phyloP scores from a whole-genome alignment of 129 eudicot species.

The Gnaphalium uliginosum region DNA sequence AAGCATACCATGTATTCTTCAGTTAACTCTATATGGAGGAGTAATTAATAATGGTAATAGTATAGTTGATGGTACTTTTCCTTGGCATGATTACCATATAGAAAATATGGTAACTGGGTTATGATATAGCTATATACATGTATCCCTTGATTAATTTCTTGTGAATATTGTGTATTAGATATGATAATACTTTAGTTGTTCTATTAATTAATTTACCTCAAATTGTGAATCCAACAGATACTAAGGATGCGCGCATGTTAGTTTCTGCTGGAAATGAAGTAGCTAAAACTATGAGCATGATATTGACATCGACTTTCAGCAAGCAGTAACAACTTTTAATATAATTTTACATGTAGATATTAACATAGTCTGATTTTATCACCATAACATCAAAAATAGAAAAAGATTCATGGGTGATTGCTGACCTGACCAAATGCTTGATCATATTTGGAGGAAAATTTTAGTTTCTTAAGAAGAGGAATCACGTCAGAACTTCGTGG shows the following conservation, averaged over 20 bases:
- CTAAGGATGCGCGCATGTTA: neutral
- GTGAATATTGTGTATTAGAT: neutral
- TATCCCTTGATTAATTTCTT: neutral
- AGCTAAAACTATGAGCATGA: slow-evolving; percentile 1
- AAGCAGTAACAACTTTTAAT: slow-evolving; percentile 6
- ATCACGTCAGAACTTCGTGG: slow-evolving; percentile 82
- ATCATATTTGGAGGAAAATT: slow-evolving; percentile 44
- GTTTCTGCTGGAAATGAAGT: neutral
- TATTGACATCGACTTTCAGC: neutral
- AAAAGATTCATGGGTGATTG: slow-evolving; percentile 11
- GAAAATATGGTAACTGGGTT: neutral
- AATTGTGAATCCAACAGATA: neutral
- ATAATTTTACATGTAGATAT: neutral
- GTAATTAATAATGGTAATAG: neutral
- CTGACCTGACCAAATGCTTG: slow-evolving; percentile 88
- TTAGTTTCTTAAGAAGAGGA: slow-evolving; percentile 76
- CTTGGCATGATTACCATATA: neutral
- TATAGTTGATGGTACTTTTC: neutral
- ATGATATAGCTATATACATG: neutral
- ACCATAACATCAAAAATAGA: slow-evolving; percentile 8
- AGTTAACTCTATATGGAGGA: neutral
- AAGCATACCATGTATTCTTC: neutral
- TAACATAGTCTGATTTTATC: neutral
- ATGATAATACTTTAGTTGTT: neutral
- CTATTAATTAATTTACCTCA: neutral